Evolutionary conservation across 2,329 filamentous ascomycete species (phyloP), one percentile per base, ranked within the genome.

Genomic region (Trichoderma cornu-damae): DNA sequence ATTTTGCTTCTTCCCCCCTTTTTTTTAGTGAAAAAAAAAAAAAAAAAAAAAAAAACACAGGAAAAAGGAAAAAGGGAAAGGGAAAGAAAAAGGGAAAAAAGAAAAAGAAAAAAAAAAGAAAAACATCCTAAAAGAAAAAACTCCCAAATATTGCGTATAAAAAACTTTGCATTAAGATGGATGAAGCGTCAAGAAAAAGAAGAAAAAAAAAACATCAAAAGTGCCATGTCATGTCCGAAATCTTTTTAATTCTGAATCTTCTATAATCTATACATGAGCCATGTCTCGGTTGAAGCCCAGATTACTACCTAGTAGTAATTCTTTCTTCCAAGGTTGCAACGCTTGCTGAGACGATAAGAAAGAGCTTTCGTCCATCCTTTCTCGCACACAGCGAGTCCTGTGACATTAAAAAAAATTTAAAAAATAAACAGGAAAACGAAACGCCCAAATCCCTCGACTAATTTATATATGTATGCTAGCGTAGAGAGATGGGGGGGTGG

Each of bases 231-330:
- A 46, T 47, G 12, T 30, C 24, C 24, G 14, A 37, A 30, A 14
- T 16, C 22, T 26, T 43, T 50, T 50, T 24, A 18, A 22, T 37
- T 37, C n/a, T 35, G 28, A 12, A 35, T 43, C 37, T 46, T 35
- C 30, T 30, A 51, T 51, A 34, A n/a, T 51, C 40, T 50, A 50
- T 57, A 22, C 38, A 44, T 35, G 20, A 34, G 18, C 52, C 42
- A 22, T 30, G 32, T 55, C 4, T 30, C 14, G 49, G 48, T 35
- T 22, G 34, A 43, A 55, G n/a, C 16, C 22, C 42, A 38, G 6
- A 14, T n/a, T 14, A 38, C 22, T 55, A 46, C n/a, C n/a, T n/a
- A n/a, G n/a, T n/a, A n/a, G n/a, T n/a, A n/a, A n/a, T n/a, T n/a
- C n/a, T n/a, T 38, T 40, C 44, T 43, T 37, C 20, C 4, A 28